Evolutionary conservation across 1,284 basidiomycete species (phyloP).

Genomic region (Apiotrichum gamsii): DNA sequence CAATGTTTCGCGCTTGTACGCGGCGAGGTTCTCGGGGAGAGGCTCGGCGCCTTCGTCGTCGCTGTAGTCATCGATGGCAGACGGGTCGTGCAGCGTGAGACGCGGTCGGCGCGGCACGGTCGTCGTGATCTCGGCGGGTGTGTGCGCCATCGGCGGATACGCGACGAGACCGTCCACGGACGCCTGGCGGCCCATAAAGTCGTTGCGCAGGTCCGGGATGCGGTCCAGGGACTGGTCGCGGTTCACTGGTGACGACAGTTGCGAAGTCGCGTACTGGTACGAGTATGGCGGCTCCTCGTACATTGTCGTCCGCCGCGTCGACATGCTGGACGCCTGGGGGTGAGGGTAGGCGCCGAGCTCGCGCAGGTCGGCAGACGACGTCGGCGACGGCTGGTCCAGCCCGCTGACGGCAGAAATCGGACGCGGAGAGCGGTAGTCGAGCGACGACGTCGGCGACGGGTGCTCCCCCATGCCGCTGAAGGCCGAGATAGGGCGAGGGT

Average conservation of each 20-base stretch:
- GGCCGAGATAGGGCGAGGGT: not conserved
- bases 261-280: not conserved
- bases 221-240: not conserved
- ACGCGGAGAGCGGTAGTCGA: too few relatives aligned
- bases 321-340: not conserved
- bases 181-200: conserved; percentile 15
- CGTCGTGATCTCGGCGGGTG: not conserved
- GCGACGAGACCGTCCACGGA: conserved; percentile 25
- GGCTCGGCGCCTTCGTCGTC: conserved; percentile 16
- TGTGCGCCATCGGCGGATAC: conserved; percentile 6
- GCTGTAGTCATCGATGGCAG: conserved; percentile 1
- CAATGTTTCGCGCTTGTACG: conserved; percentile 41
- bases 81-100: conserved; percentile 25
- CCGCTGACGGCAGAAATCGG: not conserved
- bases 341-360: not conserved
- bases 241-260: not conserved
- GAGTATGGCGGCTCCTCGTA: not conserved
- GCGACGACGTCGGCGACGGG: too few relatives aligned
- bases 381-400: too few relatives aligned
- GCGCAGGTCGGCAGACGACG: too few relatives aligned
- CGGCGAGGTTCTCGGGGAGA: conserved; percentile 6
- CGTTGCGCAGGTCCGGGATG: conserved; percentile 11
- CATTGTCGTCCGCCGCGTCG: not conserved
- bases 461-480: not conserved
- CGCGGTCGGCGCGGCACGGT: conserved; percentile 12